Evolutionary conservation across 1,284 basidiomycete species (phyloP), one percentile per base, ranked within the genome.

Genomic region (Sanguinoderma infundibulare): DNA sequence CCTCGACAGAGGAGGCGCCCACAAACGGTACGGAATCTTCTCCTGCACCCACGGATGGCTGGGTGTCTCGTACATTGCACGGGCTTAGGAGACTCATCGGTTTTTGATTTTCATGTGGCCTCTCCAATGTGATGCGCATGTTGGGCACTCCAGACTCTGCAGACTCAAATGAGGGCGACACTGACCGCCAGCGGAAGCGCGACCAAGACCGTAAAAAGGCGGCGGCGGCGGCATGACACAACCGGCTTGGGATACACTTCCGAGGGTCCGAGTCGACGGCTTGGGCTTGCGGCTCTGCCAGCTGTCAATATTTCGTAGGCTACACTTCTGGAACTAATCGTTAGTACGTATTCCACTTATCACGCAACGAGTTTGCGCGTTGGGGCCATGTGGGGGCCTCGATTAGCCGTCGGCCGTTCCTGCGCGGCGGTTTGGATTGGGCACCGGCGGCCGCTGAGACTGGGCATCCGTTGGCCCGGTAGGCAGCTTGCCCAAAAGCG

Each of bases 11-110:
- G 55, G 53, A 70, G 62, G 66, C 71, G 66, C 73, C 77, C 75
- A 79, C 86, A 75, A 89, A 92, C 74, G 91, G 91, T 93, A 90
- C 84, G 91, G 77, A 72, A 77, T 81, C 82, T 80, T 89, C 87
- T 78, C 70, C 83, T 75, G 77, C 85, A 58, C 69, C 70, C 68
- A 78, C 83, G 72, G 83, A 81, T 77, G 82, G 83, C 70, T 89
- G 87, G 89, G 74, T 86, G 74, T 87, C 86, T 84, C 83, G 86
- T 74, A 78, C 81, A 69, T 87, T 84, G 85, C 81, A 84, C 77
- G 83, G 79, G 77, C 76, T 91, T 70, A 86, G 85, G 82, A 79
- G 78, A 76, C 84, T 90, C 74, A 87, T 84, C 79, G 83, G 87
- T 68, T 78, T 84, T 80, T 92, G 76, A 90, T 85, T 81, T 82